A percentile compares a stretch with the other conserved stretches of the same genome.
These are phyloP conservation scores for Selaginella tamariscina DNA, from an alignment of 75 land plant genomes.

Conservation along the genomic window DNA sequence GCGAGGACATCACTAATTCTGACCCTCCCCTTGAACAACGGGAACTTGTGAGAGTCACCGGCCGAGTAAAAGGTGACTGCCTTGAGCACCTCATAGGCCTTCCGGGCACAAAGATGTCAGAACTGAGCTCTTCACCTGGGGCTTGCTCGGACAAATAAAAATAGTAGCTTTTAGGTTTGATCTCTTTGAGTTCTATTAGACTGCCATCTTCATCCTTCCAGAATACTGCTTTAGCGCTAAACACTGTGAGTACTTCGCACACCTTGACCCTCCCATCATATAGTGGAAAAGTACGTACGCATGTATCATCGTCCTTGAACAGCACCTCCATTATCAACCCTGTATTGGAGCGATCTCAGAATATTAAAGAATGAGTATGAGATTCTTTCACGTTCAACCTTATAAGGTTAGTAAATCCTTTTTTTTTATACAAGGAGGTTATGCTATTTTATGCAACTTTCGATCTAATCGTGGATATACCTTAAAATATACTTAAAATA, in stretches of 20 bases:
- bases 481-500: too few relatives aligned
- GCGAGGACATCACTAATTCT: not conserved
- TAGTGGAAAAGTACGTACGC: not conserved
- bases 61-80: not conserved
- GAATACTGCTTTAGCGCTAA: not conserved
- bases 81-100: not conserved
- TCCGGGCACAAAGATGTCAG: not conserved
- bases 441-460: too few relatives aligned
- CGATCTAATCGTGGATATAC: too few relatives aligned
- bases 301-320: not conserved
- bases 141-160: too few relatives aligned
- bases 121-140: not conserved
- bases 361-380: too few relatives aligned
- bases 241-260: not conserved
- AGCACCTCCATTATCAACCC: not conserved
- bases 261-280: not conserved
- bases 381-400: too few relatives aligned
- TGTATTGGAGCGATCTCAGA: too few relatives aligned
- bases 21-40: not conserved
- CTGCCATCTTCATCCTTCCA: constrained; percentile 3
- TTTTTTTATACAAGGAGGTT: too few relatives aligned
- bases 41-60: not conserved
- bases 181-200: not conserved
- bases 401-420: too few relatives aligned
- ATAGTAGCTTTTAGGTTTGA: too few relatives aligned